A percentile compares a stretch with the other conserved stretches of the same genome.
phyloP scores from a whole-genome alignment of 257 asterid genomes.

The Handroanthus guayacan region DNA sequence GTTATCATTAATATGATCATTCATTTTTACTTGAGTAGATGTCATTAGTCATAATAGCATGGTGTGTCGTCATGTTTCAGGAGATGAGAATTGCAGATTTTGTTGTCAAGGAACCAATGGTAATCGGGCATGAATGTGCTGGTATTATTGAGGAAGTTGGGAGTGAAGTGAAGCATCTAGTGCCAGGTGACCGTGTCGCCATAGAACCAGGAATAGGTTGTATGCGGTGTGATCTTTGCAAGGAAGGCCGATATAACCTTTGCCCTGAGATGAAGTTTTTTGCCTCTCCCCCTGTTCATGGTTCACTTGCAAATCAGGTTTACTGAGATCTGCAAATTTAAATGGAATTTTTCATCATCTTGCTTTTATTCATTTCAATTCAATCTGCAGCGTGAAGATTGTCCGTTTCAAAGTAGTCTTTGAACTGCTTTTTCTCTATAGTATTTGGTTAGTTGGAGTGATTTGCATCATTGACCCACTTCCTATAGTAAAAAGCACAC shows the following conservation, averaged over 20 bases:
- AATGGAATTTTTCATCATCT: background rate
- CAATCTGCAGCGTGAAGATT: background rate
- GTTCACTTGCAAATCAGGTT: conserved; percentile 96
- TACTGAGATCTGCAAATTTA: background rate
- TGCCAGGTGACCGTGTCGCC: conserved; percentile 85
- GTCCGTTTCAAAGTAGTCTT: background rate
- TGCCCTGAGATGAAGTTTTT: conserved; percentile 96
- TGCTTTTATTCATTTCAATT: background rate
- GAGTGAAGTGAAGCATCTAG: conserved; percentile 63
- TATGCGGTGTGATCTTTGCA: conserved; percentile 77
- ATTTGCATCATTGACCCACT: conserved; percentile 2
- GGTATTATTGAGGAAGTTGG: conserved; percentile 89
- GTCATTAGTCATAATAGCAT: background rate
- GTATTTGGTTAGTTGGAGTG: conserved; percentile 8
- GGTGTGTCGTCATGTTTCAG: conserved; percentile 43
- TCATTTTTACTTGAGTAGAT: background rate
- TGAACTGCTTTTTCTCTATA: background rate
- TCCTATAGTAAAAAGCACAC: background rate
- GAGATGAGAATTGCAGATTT: conserved; percentile 77
- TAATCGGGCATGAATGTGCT: conserved; percentile 95
- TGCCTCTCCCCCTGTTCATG: conserved; percentile 91
- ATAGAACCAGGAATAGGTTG: conserved; percentile 91
- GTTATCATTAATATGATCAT: background rate
- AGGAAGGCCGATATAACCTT: conserved; percentile 83
- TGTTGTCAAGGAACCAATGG: conserved; percentile 93